These are phyloP conservation scores for Colletotrichum tofieldiae DNA, from an alignment of 2,329 filamentous ascomycete genomes.

Conservation along the genomic window DNA sequence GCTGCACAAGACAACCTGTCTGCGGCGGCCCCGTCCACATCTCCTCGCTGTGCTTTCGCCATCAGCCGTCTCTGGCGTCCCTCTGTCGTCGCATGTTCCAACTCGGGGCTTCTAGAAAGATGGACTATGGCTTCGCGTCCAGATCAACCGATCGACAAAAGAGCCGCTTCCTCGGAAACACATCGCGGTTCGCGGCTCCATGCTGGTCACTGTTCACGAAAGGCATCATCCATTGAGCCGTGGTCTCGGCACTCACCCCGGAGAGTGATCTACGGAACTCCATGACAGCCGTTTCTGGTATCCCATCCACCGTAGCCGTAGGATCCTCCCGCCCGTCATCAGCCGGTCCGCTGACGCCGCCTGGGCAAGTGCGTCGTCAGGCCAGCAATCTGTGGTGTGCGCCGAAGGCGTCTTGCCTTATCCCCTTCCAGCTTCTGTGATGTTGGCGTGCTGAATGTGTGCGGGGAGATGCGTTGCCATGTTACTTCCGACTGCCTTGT, in stretches of 20 bases:
- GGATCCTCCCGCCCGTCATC: conserved; percentile 1
- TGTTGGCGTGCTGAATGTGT: background rate
- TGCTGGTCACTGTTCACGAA: conserved; percentile 7
- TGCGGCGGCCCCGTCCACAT: background rate
- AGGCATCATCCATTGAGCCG: conserved; percentile 5
- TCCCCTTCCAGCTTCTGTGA: background rate
- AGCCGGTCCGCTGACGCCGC: background rate
- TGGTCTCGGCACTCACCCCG: background rate
- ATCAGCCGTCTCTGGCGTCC: background rate
- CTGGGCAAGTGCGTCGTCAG: background rate
- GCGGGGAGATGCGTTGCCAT: background rate
- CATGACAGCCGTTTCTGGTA: background rate
- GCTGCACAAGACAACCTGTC: background rate
- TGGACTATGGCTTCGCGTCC: background rate
- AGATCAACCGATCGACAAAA: background rate
- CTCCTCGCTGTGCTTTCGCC: conserved; percentile 11
- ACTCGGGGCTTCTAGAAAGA: conserved; percentile 24
- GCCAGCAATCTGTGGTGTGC: background rate
- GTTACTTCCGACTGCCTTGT: too few species aligned
- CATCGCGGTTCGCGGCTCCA: conserved; percentile 5
- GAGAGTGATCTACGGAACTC: conserved; percentile 18
- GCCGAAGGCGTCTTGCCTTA: background rate
- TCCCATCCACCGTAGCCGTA: background rate
- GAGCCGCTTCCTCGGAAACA: conserved; percentile 18
- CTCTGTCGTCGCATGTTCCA: conserved; percentile 27